Evolutionary conservation across 805 yeast genomes (phyloP).

Genomic region (Cephaloascus fragrans): DNA sequence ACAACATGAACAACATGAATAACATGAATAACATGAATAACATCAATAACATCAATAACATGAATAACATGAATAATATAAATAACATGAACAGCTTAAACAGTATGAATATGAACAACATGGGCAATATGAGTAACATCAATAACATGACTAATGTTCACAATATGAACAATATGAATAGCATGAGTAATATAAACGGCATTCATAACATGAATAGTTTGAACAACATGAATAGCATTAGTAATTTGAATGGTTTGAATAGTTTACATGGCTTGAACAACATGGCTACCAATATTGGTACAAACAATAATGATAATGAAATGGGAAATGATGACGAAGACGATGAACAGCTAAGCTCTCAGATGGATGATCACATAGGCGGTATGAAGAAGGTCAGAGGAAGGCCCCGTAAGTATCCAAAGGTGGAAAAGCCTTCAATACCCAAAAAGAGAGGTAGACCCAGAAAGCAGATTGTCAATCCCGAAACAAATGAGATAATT

Average conservation of each 20-base stretch:
- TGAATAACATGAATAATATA: too few relatives aligned
- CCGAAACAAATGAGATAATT: conserved; percentile 25
- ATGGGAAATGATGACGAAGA: background rate
- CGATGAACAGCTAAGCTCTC: background rate
- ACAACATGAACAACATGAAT: background rate
- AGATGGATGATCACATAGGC: background rate
- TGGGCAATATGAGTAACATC: too few relatives aligned
- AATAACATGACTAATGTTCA: background rate
- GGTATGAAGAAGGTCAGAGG: background rate
- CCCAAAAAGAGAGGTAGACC: conserved; percentile 30
- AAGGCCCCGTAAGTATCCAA: background rate
- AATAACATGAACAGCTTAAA: too few relatives aligned
- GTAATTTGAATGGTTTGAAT: background rate
- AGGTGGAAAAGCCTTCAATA: background rate
- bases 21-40: background rate
- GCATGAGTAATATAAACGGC: background rate
- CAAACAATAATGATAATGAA: background rate
- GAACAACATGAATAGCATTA: background rate
- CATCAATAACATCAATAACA: too few relatives aligned
- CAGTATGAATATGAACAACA: too few relatives aligned
- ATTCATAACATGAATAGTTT: background rate
- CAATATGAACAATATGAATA: background rate
- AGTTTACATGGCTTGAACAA: background rate
- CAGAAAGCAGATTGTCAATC: conserved; percentile 27
- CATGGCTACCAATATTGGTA: background rate